A percentile compares a stretch with the other conserved stretches of the same genome.
Conservation (phyloP, 2,329 filamentous ascomycete genomes). For the Fusarium xylarioides region DNA sequence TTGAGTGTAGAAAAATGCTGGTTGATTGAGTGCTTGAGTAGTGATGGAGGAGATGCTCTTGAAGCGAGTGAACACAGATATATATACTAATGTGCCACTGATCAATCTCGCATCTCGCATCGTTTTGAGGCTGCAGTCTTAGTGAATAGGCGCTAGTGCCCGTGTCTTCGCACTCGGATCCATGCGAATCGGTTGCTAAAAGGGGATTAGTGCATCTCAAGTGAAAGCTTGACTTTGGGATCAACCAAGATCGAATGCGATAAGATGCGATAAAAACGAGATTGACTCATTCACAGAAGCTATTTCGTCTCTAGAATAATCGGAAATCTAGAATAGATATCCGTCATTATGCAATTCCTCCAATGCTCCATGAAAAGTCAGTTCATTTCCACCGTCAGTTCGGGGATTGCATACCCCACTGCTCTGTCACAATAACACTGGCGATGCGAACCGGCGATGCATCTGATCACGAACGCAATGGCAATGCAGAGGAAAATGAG, state of each 20-base stretch:
- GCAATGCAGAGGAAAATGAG: rapidly evolving
- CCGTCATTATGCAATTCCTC: rapidly evolving
- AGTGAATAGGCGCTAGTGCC: not conserved
- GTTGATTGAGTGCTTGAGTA: not conserved
- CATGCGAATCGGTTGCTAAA: not conserved
- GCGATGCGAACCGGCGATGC: rapidly evolving
- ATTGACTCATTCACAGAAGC: not conserved
- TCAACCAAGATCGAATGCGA: not conserved
- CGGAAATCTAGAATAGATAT: rapidly evolving
- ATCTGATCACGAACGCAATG: not conserved
- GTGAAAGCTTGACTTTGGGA: not conserved
- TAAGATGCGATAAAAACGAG: not conserved
- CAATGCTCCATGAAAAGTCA: rapidly evolving
- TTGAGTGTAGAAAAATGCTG: not conserved
- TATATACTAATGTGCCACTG: not conserved
- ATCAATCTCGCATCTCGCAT: not conserved
- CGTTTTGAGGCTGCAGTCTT: not conserved
- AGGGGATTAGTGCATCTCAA: not conserved
- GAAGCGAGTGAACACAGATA: not conserved
- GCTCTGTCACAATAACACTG: too few relatives aligned
- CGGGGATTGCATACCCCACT: too few relatives aligned
- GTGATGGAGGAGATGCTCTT: not conserved
- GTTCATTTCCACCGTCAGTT: rapidly evolving
- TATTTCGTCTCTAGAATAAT: rapidly evolving
- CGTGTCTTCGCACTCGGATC: slow-evolving; percentile 14